Conservation (phyloP, 768 basidiomycete species). For the Daedalea quercina region DNA sequence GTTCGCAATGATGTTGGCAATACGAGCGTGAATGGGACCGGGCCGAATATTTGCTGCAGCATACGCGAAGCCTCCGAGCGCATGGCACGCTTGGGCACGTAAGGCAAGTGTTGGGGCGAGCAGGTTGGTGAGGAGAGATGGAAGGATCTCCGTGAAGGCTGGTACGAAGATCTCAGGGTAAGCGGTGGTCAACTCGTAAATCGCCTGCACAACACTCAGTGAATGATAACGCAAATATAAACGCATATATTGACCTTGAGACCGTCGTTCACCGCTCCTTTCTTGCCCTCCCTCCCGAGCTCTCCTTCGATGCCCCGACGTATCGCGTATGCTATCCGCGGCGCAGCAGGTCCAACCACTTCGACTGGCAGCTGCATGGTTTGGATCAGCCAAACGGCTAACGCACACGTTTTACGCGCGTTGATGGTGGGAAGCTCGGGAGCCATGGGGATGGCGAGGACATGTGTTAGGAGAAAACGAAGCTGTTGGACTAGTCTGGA, state of each 20-base stretch:
- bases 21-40: conserved; percentile 42
- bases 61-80: conserved; percentile 61
- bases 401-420: conserved; percentile 77
- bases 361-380: conserved; percentile 57
- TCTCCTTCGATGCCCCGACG: conserved; percentile 77
- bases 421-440: conserved; percentile 71
- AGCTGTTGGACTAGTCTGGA: conserved; percentile 47
- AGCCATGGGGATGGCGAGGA: conserved; percentile 69
- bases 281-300: conserved; percentile 85
- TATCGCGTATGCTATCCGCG: conserved; percentile 65
- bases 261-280: conserved; percentile 73
- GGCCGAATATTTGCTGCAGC: conserved; percentile 43
- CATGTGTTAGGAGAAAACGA: conserved; percentile 48
- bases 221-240: background rate
- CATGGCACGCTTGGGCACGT: conserved; percentile 69
- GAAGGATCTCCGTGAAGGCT: conserved; percentile 52
- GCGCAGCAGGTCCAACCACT: conserved; percentile 54
- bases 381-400: conserved; percentile 72
- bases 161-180: conserved; percentile 66
- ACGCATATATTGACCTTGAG: conserved; percentile 47
- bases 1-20: conserved; percentile 41
- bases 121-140: conserved; percentile 55
- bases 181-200: conserved; percentile 60
- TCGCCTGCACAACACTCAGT: conserved; percentile 40
- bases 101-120: conserved; percentile 59